phyloP scores from a whole-genome alignment of 495 filamentous ascomycete genomes.

The Clohesyomyces aquaticus region DNA sequence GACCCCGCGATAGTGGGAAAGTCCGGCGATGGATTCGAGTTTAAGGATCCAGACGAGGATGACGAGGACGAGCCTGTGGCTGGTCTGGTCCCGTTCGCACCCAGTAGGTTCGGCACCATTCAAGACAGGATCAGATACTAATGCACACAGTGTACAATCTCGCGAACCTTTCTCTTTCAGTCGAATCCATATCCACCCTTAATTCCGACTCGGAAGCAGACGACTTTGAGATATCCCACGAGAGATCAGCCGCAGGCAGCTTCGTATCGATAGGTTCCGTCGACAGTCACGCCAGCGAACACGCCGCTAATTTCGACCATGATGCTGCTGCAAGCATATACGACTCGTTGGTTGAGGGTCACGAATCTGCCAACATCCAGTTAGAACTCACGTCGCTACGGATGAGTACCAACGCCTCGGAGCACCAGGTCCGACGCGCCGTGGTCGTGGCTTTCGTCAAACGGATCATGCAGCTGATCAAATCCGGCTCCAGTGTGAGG shows the following conservation, averaged over 20 bases:
- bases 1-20: constrained; percentile 63
- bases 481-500: constrained; percentile 51
- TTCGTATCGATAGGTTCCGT: constrained; percentile 62
- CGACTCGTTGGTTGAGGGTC: constrained; percentile 73
- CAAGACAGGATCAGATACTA: constrained; percentile 13
- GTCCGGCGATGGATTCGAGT: constrained; percentile 59
- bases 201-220: constrained; percentile 53
- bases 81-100: constrained; percentile 56
- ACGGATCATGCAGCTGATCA: constrained; percentile 73
- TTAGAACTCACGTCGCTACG: constrained; percentile 88
- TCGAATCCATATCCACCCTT: constrained; percentile 77
- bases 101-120: constrained; percentile 51
- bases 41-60: constrained; percentile 53
- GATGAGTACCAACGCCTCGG: constrained; percentile 85
- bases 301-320: constrained; percentile 74
- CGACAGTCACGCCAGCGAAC: constrained; percentile 52
- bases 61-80: constrained; percentile 55
- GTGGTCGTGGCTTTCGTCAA: constrained; percentile 83
- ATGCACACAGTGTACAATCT: constrained; percentile 68
- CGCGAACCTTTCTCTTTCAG: constrained; percentile 68
- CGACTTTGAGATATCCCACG: constrained; percentile 42
- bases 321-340: constrained; percentile 85
- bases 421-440: constrained; percentile 82
- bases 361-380: constrained; percentile 81
- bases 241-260: constrained; percentile 54